These are phyloP conservation scores for Fusarium decemcellulare DNA, from an alignment of 2,329 filamentous ascomycete genomes.

Conservation along the genomic window DNA sequence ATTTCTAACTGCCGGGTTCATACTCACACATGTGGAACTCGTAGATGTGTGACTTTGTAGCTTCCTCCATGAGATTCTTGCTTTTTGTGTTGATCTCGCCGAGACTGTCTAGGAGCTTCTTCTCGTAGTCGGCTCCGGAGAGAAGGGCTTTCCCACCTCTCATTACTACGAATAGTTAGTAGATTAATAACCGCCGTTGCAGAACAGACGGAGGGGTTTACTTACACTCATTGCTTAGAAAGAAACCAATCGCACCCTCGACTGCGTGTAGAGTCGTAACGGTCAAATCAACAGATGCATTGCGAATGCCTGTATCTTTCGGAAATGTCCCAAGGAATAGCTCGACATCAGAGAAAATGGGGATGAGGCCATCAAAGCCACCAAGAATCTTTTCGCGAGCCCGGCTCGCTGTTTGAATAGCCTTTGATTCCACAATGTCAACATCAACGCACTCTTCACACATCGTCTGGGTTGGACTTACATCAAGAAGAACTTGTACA, in stretches of 20 bases:
- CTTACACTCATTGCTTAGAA: slow-evolving; percentile 13
- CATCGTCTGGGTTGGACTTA: not conserved
- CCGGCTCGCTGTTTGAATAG: not conserved
- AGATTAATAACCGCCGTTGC: no score
- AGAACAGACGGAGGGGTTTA: not conserved
- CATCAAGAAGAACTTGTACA: slow-evolving; percentile 14
- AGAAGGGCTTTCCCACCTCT: not conserved
- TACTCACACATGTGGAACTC: slow-evolving; percentile 1
- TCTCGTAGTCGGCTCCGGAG: not conserved
- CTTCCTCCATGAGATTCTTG: slow-evolving; percentile 8
- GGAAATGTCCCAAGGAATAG: slow-evolving; percentile 14
- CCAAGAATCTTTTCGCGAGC: not conserved
- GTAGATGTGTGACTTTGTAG: slow-evolving; percentile 6
- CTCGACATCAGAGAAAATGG: slow-evolving; percentile 17
- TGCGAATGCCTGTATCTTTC: not conserved
- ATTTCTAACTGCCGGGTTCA: not conserved
- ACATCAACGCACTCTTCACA: not conserved
- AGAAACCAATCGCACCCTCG: slow-evolving; percentile 18
- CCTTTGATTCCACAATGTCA: not conserved
- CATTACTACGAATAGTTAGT: not conserved
- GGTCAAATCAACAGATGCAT: not conserved
- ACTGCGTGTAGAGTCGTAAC: not conserved
- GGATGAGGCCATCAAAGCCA: slow-evolving; percentile 7
- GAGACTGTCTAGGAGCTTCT: not conserved
- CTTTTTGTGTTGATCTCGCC: slow-evolving; percentile 2